A percentile compares a stretch with the other conserved stretches of the same genome.
These are phyloP conservation scores for Geotrichum cucujoidarum DNA, from an alignment of 1,139 yeast species.

Conservation along the genomic window DNA sequence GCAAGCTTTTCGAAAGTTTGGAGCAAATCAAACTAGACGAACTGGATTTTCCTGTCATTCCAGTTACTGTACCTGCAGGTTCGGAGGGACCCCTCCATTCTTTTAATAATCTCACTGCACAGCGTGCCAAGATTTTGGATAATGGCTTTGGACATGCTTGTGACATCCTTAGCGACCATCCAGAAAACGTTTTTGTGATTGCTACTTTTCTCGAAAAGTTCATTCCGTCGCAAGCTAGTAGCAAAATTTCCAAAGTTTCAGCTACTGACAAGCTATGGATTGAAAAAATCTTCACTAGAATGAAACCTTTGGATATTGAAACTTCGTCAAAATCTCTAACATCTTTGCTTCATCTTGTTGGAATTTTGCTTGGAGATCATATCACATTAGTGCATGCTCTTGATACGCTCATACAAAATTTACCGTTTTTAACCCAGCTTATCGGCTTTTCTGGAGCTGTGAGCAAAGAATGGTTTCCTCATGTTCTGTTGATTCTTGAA, in stretches of 20 bases:
- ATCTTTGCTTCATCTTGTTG: slow-evolving; percentile 46
- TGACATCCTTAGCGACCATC: slow-evolving; percentile 46
- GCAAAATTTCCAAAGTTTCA: slow-evolving; percentile 14
- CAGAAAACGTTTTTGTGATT: slow-evolving; percentile 47
- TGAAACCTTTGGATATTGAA: slow-evolving; percentile 37
- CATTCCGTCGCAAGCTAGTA: slow-evolving; percentile 28
- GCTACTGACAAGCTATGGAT: slow-evolving; percentile 29
- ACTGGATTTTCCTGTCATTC: slow-evolving; percentile 18
- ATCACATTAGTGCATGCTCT: slow-evolving; percentile 40
- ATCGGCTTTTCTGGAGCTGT: slow-evolving; percentile 23
- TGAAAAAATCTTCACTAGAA: slow-evolving; percentile 38
- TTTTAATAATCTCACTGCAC: slow-evolving; percentile 40
- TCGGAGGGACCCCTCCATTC: slow-evolving; percentile 35
- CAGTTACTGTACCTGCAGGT: slow-evolving; percentile 28
- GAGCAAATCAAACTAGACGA: not conserved
- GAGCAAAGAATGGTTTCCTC: slow-evolving; percentile 32
- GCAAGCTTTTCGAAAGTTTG: slow-evolving; percentile 3
- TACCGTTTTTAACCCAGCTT: slow-evolving; percentile 32
- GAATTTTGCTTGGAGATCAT: slow-evolving; percentile 44
- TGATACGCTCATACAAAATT: slow-evolving; percentile 38
- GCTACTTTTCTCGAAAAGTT: slow-evolving; percentile 44
- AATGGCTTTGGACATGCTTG: slow-evolving; percentile 47
- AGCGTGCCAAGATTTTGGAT: slow-evolving; percentile 37
- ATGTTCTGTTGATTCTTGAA: slow-evolving; percentile 34
- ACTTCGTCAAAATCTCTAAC: slow-evolving; percentile 37